Base-by-base conservation (phyloP, 2,329 filamentous ascomycete genomes). In the Fusarium marasasianum region DNA sequence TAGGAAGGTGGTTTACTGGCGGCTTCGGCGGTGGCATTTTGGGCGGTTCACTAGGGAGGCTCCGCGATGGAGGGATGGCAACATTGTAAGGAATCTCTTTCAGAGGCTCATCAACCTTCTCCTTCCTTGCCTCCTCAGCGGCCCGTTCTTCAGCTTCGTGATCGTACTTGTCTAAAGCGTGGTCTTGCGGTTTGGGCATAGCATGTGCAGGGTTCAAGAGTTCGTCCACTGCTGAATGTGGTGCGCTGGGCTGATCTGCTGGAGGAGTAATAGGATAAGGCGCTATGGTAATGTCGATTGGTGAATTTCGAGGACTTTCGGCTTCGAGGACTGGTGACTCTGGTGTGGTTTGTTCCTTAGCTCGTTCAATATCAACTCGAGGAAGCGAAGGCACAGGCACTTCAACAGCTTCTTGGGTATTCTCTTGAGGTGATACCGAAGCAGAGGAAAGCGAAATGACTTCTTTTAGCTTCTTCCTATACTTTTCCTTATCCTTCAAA, bases 401-500 rank as follows among this genome's bases (percentile, higher is more conserved):
- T 43, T 60, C 45, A 61, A 63, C 41, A 13, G 54, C 29, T 31
- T 66, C 47, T 31, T 69, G 66, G 24, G 71, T 69, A 22, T 56
- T 60, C 26, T 70, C 69, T 60, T 66, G 71, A n/a, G 79, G 77
- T 6, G 79, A 71, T 29, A 72, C 77, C 6, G 83, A 77, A 8
- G 81, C 74, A 17, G 82, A 80, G 8, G 83, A 80, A 50, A 82
- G 79, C 1, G 86, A 82, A 78, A 91, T 82, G 14, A 90, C 82
- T 63, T 98, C 95, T 82, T 97, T 98, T 48, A 97, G 81, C 82
- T 96, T 98, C 82, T 92, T 95, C 77, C 94, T 91, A 80, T 98
- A 98, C 77, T 93, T 92, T 75, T 98, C 96, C 83, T 98, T 98
- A 76, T 98, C 96, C 81, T 97, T 97, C 73, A 98, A 83, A 3